Evolutionary conservation across 768 basidiomycete species (phyloP), one percentile per base, ranked within the genome.

Genomic region (Coprinopsis cinerea): DNA sequence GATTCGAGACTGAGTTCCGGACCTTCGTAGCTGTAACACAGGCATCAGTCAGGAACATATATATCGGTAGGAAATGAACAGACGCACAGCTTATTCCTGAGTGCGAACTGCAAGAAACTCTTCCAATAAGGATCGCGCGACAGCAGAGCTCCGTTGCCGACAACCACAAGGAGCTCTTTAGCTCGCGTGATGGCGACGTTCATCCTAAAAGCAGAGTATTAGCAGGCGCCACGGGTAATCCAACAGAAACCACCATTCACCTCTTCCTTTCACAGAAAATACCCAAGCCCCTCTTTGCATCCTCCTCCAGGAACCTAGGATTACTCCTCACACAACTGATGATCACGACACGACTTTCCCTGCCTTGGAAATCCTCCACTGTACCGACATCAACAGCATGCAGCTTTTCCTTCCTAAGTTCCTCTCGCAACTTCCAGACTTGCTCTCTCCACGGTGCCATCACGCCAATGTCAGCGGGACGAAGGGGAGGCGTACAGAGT

Each of bases 101-200:
- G 49, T 10, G 67, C 58, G 52, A 78, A 78, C 48, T 76, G 72
- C 36, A 78, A 55, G 53, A 75, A 76, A 17, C 69, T 68, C 58
- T 72, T 71, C 76, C 76, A 78, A 51, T 76, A 76, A 1, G 75
- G 70, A 59, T 78, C 76, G 15, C 61, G 60, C 51, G 70, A 65
- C 2, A 76, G 62, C 2, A 75, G 60, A 0, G 52, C 53, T 13
- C 66, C 73, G 53, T 76, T 77, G 7, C 76, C 76, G 42, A 77
- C 64, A 15, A 78, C 69, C 4, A 78, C 64, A 17, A 78, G 53
- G n/a, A 78, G 66, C 51, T 77, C 74, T 52, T 71, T 76, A 2
- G 76, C 76, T n/a, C 76, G 74, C 1, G 76, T 77, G 24, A 78
- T 76, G 9, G 74, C 73, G 6, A 77, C 76, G 49, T 78, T 78